Conservation (phyloP, 106 monocot genomes). For the Ottelia alismoides region DNA sequence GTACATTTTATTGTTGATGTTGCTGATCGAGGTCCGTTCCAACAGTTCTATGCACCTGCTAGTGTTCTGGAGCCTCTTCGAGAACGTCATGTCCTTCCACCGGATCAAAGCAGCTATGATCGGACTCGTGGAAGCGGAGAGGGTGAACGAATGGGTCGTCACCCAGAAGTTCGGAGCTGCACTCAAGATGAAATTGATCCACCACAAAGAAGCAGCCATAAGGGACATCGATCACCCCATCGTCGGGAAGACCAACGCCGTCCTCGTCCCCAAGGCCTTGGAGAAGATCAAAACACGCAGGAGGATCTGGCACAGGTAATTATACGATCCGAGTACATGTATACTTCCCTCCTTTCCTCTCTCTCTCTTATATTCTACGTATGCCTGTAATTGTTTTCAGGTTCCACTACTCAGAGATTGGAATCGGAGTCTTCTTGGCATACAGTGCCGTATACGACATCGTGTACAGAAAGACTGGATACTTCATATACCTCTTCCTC, state of each 20-base stretch:
- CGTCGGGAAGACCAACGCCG: too few relatives aligned
- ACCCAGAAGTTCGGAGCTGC: slow-evolving; percentile 50
- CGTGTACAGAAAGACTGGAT: slow-evolving; percentile 11
- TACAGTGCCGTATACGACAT: slow-evolving; percentile 26
- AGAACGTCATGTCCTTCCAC: slow-evolving; percentile 73
- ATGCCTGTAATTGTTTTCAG: background rate
- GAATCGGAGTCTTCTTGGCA: slow-evolving; percentile 17
- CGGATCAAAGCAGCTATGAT: slow-evolving; percentile 50
- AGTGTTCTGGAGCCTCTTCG: slow-evolving; percentile 47
- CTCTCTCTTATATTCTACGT: background rate
- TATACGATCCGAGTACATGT: background rate
- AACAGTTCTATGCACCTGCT: slow-evolving; percentile 54
- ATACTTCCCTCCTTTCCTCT: background rate
- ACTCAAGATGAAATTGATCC: slow-evolving; percentile 7
- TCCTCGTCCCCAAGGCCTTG: too few relatives aligned
- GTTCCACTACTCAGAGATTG: slow-evolving; percentile 23
- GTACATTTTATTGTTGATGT: background rate
- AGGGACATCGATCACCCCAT: slow-evolving; percentile 4
- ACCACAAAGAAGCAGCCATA: slow-evolving; percentile 6
- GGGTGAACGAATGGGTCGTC: slow-evolving; percentile 74
- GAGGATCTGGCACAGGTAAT: slow-evolving; percentile 21
- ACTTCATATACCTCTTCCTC: slow-evolving; percentile 29
- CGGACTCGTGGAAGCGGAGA: slow-evolving; percentile 38
- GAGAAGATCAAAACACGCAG: slow-evolving; percentile 14
- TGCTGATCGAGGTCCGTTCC: background rate